These are phyloP conservation scores for Entophlyctis luteolus DNA, from an alignment of 192 early-diverging fungal species.

Conservation along the genomic window DNA sequence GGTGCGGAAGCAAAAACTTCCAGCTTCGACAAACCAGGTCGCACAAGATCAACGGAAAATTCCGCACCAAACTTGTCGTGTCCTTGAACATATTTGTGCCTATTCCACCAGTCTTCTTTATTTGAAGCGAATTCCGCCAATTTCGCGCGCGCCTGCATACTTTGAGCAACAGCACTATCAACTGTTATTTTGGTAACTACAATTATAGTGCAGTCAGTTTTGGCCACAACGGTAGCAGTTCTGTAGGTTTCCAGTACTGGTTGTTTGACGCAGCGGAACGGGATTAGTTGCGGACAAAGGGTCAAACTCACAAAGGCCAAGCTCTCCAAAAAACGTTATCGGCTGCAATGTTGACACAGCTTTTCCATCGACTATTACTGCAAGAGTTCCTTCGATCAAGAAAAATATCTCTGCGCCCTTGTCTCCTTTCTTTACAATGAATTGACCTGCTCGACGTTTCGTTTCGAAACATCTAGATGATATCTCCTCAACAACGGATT, in stretches of 20 bases:
- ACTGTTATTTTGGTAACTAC: conserved; percentile 42
- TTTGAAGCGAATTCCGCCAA: conserved; percentile 1
- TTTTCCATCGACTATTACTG: conserved; percentile 23
- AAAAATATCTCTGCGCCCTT: conserved; percentile 44
- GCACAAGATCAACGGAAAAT: conserved; percentile 38
- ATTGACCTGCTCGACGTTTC: conserved; percentile 26
- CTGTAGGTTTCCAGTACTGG: conserved; percentile 30
- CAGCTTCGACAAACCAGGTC: conserved; percentile 39
- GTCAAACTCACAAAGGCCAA: conserved; percentile 36
- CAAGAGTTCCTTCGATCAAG: conserved; percentile 31
- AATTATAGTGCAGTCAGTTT: conserved; percentile 35
- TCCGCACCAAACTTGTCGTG: conserved; percentile 43
- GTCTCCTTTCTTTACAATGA: conserved; percentile 39
- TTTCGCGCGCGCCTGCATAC: conserved; percentile 12
- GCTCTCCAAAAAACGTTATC: conserved; percentile 37
- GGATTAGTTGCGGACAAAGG: too few species aligned
- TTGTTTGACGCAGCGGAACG: not conserved
- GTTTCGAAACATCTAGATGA: conserved; percentile 23
- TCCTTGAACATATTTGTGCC: conserved; percentile 15
- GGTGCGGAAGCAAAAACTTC: conserved; percentile 3
- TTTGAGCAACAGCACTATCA: conserved; percentile 8
- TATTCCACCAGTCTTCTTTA: conserved; percentile 30
- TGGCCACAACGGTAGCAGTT: conserved; percentile 35
- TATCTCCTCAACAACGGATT: conserved; percentile 26
- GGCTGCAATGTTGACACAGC: conserved; percentile 14